Base-by-base conservation (phyloP, 176 grass and related monocot genomes). In the Triticum timopheevii region DNA sequence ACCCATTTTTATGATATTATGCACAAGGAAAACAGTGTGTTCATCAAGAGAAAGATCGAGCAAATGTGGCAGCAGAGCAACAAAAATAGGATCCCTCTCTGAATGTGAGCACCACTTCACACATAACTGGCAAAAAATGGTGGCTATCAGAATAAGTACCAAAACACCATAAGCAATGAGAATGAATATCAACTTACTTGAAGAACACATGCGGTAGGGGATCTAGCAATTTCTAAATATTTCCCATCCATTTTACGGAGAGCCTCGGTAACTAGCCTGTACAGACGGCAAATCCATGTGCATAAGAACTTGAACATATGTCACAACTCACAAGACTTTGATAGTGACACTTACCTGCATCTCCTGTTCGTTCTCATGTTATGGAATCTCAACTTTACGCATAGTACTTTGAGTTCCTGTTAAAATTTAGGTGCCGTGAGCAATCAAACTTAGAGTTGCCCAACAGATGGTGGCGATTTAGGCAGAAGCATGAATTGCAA, bases 321-420 rank as follows among this genome's bases (percentile, higher is more conserved):
- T 33, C 2, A 80, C 28, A 56, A 42, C 20, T 15, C 16, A 67
- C 69, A 78, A 47, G 63, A 73, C 7, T 52, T 40, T 23, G 64
- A 64, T 39, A 36, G 3, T 39, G 76, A 65, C 54, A 22, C 87
- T 88, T 91, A 98, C 93, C 93, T 93, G 50, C 93, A 90, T 80
- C 93, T 90, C 45, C 92, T 90, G 25, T 88, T 82, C 73, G 89
- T 93, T 82, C 82, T 91, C 17, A 91, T 82, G 56, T 82, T 72
- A 13, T 88, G 88, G 12, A 80, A 83, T 88, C 92, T 86, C 94
- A 98, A 91, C 86, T 98, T 98, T 90, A 96, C 97, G 90, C 97
- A 98, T 20, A 98, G 87, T 13, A 89, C 75, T 16, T 87, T 84
- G 47, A 94, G 92, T 36, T 98, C 97, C 97, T 98, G 88, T 33